Evolutionary conservation across 352 stramenopile genomes (phyloP), one percentile per base, ranked within the genome.

Genomic region (Globisporangium megalacanthum): DNA sequence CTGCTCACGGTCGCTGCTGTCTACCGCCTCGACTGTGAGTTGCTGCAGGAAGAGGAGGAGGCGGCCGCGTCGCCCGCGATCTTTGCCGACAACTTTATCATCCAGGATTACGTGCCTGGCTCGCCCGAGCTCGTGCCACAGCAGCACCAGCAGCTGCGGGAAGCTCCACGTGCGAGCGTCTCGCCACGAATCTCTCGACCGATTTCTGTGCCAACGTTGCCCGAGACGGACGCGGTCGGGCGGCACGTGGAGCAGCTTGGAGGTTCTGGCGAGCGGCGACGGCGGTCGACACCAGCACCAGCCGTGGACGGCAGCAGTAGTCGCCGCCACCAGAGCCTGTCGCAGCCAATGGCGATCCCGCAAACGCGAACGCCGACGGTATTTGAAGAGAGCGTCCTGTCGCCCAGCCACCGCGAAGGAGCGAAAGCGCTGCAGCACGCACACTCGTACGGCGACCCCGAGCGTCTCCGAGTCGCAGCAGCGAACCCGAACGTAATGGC

Each of bases 41-140:
- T 69, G 17, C 67, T 86, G 10, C 56, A 54, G 51, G 68, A 73
- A 31, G 56, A 75, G 15, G 73, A 77, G 19, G 53, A 58, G 14
- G 33, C 49, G 17, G 49, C 49, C 13, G 58, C 58, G 8, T 63
- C 66, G 15, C 68, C 79, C 7, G 63, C 72, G 42, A 76, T 89
- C 36, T 87, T 92, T n/a, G n/a, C n/a, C n/a, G 70, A 88, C 45
- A 86, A 92, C 49, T 83, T 75, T 39, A 92, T 94, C 58, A 94
- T 94, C 52, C 80, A 92, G 44, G 83, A 94, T 51, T 94, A 94
- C 61, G 83, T 94, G 6, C 82, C 85, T 0, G 69, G 67, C 0
- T 91, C 83, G 0, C 82, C 84, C 0, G 71, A 91, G 33, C 41
- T 77, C 9, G 14, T 52, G 1, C 17, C 67, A 14, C 58, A 64